phyloP scores from a whole-genome alignment of 306 rosid genomes.

The Rosa chinensis region DNA sequence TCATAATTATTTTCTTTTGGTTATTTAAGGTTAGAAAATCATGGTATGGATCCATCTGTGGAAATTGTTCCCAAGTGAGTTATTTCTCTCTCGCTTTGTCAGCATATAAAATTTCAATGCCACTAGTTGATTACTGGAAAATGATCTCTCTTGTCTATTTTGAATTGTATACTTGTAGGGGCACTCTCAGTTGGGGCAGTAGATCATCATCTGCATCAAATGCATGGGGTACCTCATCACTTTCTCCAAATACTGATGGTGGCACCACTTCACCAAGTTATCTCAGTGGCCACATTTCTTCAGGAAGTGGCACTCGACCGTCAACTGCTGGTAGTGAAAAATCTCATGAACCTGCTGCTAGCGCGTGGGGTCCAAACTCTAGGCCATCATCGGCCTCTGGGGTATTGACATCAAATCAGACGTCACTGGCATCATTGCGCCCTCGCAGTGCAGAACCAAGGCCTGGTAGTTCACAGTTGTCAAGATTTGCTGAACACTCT shows the following conservation, averaged over 20 bases:
- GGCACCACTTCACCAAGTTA: slow-evolving; percentile 74
- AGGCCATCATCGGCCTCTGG: slow-evolving; percentile 99
- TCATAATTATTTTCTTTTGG: slow-evolving; percentile 17
- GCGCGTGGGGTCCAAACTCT: slow-evolving; percentile 79
- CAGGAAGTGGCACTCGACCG: slow-evolving; percentile 91
- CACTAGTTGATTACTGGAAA: background rate
- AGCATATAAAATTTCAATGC: slow-evolving; percentile 12
- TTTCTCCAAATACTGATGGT: slow-evolving; percentile 82
- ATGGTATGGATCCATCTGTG: slow-evolving; percentile 85
- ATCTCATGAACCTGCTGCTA: slow-evolving; percentile 57
- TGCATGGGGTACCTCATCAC: slow-evolving; percentile 85
- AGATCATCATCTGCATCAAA: slow-evolving; percentile 75
- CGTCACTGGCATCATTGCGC: slow-evolving; percentile 67
- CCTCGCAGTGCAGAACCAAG: slow-evolving; percentile 98
- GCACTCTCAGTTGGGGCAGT: slow-evolving; percentile 94
- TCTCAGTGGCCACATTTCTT: slow-evolving; percentile 81
- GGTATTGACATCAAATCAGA: slow-evolving; percentile 61
- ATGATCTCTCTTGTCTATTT: slow-evolving; percentile 12
- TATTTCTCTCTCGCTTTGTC: slow-evolving; percentile 10
- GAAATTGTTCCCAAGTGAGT: slow-evolving; percentile 98
- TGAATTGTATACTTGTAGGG: slow-evolving; percentile 49
- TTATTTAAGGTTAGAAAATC: slow-evolving; percentile 90
- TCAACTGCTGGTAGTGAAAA: slow-evolving; percentile 93
- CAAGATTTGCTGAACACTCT: slow-evolving; percentile 86
- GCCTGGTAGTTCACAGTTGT: slow-evolving; percentile 94